A percentile compares a stretch with the other conserved stretches of the same genome.
phyloP scores from a whole-genome alignment of 352 stramenopile species.

The Globisporangium abappressorium region DNA sequence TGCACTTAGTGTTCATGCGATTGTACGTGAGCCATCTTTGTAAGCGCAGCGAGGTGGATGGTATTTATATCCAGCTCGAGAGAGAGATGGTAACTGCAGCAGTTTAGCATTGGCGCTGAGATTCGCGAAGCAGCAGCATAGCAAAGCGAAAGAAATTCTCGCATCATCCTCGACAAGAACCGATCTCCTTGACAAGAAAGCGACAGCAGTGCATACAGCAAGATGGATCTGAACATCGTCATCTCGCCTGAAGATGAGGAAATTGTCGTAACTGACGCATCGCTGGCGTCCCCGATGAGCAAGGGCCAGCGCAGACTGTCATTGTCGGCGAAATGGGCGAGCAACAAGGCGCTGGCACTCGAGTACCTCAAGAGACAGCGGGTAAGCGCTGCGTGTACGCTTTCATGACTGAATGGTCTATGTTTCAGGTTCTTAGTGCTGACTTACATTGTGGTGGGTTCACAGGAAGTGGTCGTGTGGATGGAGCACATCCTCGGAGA shows the following conservation, averaged over 20 bases:
- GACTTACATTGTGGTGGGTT: neutral
- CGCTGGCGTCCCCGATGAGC: conserved; percentile 53
- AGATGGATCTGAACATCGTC: conserved; percentile 44
- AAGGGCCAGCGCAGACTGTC: conserved; percentile 70
- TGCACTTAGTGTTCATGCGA: neutral
- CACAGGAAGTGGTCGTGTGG: conserved; percentile 67
- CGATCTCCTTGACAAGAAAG: neutral
- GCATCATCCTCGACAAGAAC: neutral
- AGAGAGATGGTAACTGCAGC: conserved; percentile 6
- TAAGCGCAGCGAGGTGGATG: neutral
- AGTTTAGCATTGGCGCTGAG: conserved; percentile 5
- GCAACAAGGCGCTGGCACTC: conserved; percentile 64
- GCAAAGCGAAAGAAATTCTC: conserved; percentile 6
- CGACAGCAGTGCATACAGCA: neutral
- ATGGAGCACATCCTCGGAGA: conserved; percentile 65
- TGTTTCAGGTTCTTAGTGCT: neutral
- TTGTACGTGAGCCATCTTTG: neutral
- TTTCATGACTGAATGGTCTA: neutral
- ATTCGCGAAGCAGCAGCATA: conserved; percentile 6
- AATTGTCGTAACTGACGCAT: conserved; percentile 12
- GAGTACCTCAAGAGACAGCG: conserved; percentile 72
- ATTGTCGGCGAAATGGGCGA: conserved; percentile 73
- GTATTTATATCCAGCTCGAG: conserved; percentile 6
- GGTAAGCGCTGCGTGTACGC: conserved; percentile 21
- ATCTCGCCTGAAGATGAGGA: conserved; percentile 32